Percentiles rank a stretch among this genome's conserved stretches.
These are phyloP conservation scores for Capsella rubella DNA, from an alignment of 441 rosid species.

Conservation along the genomic window DNA sequence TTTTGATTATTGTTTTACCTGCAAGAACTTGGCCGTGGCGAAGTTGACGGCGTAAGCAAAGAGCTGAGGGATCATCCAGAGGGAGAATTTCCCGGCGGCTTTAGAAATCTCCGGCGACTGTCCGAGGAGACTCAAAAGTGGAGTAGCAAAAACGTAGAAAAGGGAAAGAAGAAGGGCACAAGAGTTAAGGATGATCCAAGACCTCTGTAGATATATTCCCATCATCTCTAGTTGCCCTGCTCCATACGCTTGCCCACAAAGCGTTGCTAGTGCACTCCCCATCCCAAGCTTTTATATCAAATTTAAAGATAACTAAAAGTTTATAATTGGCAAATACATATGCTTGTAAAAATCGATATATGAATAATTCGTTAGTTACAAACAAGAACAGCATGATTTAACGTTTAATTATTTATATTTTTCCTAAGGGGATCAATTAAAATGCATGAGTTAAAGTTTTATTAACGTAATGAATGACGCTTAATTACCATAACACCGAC, in stretches of 20 bases:
- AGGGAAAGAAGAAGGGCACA: conserved; percentile 42
- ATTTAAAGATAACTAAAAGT: too few species aligned
- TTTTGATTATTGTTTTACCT: conserved; percentile 4
- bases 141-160: conserved; percentile 49
- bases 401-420: too few species aligned
- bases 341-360: too few species aligned
- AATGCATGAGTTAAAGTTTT: too few species aligned
- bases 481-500: conserved; percentile 46
- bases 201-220: conserved; percentile 53
- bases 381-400: too few species aligned
- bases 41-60: conserved; percentile 50
- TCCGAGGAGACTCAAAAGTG: conserved; percentile 44
- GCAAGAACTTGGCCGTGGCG: conserved; percentile 50
- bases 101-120: conserved; percentile 45
- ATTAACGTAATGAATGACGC: background rate
- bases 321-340: too few species aligned
- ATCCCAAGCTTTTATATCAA: conserved; percentile 47
- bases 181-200: conserved; percentile 50
- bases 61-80: conserved; percentile 50
- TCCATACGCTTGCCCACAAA: conserved; percentile 55
- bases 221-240: conserved; percentile 52
- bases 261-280: conserved; percentile 57
- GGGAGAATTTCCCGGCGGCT: conserved; percentile 40
- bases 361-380: too few species aligned
- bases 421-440: too few species aligned